Conservation (phyloP, 2,329 filamentous ascomycete species). For the Phaeoacremonium minimum region DNA sequence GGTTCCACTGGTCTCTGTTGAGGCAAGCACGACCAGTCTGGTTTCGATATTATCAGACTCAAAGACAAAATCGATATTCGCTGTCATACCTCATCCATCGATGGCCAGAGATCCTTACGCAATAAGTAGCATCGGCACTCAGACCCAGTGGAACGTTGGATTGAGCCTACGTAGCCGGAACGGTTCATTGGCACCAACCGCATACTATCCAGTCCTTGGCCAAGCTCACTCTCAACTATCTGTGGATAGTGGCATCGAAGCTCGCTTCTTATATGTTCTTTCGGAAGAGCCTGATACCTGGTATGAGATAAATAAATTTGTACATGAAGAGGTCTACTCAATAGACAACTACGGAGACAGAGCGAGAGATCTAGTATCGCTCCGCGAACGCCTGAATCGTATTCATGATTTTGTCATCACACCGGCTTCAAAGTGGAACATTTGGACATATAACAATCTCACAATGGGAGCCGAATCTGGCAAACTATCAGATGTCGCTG, state of each 20-base stretch:
- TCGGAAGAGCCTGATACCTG: conserved; percentile 1
- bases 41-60: conserved; percentile 4
- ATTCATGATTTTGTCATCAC: conserved; percentile 10
- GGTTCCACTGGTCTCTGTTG: conserved; percentile 1
- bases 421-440: conserved; percentile 4
- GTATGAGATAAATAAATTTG: conserved; percentile 8
- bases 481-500: conserved; percentile 7
- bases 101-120: conserved; percentile 6
- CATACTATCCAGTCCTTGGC: conserved; percentile 7
- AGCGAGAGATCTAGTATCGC: conserved; percentile 4
- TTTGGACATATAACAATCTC: conserved; percentile 4
- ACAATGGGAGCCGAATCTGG: conserved; percentile 8
- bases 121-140: conserved; percentile 1
- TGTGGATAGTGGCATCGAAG: conserved; percentile 1
- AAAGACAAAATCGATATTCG: conserved; percentile 1
- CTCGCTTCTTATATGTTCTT: conserved; percentile 3
- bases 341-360: conserved; percentile 2
- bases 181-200: conserved; percentile 5
- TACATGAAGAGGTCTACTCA: conserved; percentile 6
- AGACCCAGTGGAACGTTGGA: conserved; percentile 8
- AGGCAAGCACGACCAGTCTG: conserved; percentile 5
- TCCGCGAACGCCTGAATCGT: conserved; percentile 6
- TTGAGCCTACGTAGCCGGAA: conserved; percentile 5
- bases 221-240: conserved; percentile 8
- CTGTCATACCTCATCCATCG: conserved; percentile 3